Evolutionary conservation across 2,329 filamentous ascomycete species (phyloP).

Genomic region (Botrytis pseudocinerea): DNA sequence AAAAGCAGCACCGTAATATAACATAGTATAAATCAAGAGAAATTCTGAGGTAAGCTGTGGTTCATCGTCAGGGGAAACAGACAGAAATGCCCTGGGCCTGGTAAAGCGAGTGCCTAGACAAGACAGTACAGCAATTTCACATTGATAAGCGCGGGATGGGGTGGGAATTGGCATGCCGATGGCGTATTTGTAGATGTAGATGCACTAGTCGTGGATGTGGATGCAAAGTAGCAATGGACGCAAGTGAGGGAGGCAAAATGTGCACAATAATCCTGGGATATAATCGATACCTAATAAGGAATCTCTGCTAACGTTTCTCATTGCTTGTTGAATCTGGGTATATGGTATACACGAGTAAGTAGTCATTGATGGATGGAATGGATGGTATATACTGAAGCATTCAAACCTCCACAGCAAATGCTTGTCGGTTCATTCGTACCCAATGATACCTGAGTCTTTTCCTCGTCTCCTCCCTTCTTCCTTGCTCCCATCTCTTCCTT

Average conservation of each 20-base stretch:
- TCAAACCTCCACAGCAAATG: neutral
- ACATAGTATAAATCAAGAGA: neutral
- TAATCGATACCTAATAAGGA: neutral
- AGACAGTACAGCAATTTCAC: neutral
- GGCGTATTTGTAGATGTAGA: neutral
- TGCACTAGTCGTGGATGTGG: neutral
- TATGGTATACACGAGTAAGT: neutral
- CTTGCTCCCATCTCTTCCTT: neutral
- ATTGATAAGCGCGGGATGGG: neutral
- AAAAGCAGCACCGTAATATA: neutral
- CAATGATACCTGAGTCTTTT: neutral
- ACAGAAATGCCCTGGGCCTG: neutral
- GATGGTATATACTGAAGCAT: neutral
- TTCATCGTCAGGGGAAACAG: neutral
- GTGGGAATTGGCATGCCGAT: neutral
- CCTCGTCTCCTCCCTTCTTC: neutral
- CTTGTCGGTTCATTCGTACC: neutral
- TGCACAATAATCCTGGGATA: neutral
- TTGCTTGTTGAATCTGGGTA: neutral
- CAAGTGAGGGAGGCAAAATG: neutral
- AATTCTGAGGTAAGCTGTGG: neutral
- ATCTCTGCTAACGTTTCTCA: neutral
- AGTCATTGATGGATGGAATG: neutral
- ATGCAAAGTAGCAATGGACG: neutral
- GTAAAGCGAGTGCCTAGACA: neutral